phyloP scores from a whole-genome alignment of 169 alveolate genomes.

The Condylostoma magnum region DNA sequence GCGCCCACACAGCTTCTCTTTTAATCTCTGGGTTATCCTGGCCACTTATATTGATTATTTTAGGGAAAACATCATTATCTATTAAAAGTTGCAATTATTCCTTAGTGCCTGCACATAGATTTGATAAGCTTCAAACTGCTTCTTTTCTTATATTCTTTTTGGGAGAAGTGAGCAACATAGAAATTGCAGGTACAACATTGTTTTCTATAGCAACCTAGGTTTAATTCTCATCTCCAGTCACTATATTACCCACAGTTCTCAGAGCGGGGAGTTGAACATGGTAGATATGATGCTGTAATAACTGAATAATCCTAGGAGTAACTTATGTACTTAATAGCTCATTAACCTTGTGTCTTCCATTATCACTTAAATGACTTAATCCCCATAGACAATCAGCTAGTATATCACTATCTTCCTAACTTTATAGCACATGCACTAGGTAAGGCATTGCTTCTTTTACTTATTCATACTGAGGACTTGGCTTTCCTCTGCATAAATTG shows the following conservation, averaged over 20 bases:
- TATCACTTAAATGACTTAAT: conserved; percentile 92
- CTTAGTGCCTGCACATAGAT: conserved; percentile 66
- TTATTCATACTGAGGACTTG: conserved; percentile 86
- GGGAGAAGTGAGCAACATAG: conserved; percentile 82
- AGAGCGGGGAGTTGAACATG: conserved; percentile 20
- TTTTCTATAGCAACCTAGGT: conserved; percentile 91
- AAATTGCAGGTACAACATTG: conserved; percentile 88
- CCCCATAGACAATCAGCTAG: conserved; percentile 96
- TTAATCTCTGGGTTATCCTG: conserved; percentile 92
- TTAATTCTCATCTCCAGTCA: conserved; percentile 94
- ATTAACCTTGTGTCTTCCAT: conserved; percentile 86
- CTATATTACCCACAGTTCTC: conserved; percentile 40
- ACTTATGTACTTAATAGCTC: neutral
- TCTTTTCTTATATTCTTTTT: conserved; percentile 94
- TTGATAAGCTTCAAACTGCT: conserved; percentile 98
- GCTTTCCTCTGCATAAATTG: conserved; percentile 94
- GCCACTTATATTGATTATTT: conserved; percentile 78
- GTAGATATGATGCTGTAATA: conserved; percentile 19
- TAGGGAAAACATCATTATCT: conserved; percentile 79
- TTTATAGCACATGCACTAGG: conserved; percentile 78
- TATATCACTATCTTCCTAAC: conserved; percentile 54
- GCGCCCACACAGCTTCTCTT: conserved; percentile 98
- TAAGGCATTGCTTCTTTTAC: conserved; percentile 87
- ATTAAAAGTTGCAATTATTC: conserved; percentile 90
- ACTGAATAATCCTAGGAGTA: conserved; percentile 8